Conservation (phyloP, 1,139 yeast species). For the Yueomyces sp. region DNA sequence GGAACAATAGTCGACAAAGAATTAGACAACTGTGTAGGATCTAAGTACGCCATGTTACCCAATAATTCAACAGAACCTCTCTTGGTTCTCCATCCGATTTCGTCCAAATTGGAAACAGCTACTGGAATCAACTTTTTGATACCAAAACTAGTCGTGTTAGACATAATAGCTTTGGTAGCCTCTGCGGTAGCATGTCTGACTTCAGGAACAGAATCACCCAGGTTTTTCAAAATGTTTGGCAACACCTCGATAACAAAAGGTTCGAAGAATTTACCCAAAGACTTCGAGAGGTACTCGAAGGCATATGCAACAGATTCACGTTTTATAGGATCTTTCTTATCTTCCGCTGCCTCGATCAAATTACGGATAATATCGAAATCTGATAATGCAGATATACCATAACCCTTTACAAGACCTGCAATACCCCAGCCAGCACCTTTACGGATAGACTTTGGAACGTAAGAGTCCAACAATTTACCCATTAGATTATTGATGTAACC, state of each 20-base stretch:
- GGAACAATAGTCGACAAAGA: constrained; percentile 87
- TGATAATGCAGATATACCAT: constrained; percentile 66
- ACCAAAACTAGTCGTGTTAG: constrained; percentile 83
- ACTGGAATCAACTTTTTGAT: constrained; percentile 84
- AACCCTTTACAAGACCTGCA: constrained; percentile 85
- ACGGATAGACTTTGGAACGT: constrained; percentile 42
- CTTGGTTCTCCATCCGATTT: constrained; percentile 90
- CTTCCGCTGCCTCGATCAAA: constrained; percentile 79
- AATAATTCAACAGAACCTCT: constrained; percentile 92
- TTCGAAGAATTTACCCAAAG: constrained; percentile 69
- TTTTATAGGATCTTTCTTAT: constrained; percentile 57
- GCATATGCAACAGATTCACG: constrained; percentile 87
- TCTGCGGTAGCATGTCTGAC: constrained; percentile 83
- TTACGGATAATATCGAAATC: constrained; percentile 67
- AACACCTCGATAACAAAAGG: constrained; percentile 86
- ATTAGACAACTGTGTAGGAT: constrained; percentile 84
- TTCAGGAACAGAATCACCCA: constrained; percentile 77
- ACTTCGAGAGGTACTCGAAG: constrained; percentile 70
- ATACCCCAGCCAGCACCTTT: constrained; percentile 96
- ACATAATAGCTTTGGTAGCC: constrained; percentile 85
- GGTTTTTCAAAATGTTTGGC: constrained; percentile 64
- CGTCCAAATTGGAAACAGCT: constrained; percentile 76
- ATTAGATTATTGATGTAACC: constrained; percentile 47
- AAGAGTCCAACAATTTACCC: constrained; percentile 40
- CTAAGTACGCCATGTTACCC: constrained; percentile 96